phyloP scores from a whole-genome alignment of 1,284 basidiomycete genomes.

The Ustilago tritici region DNA sequence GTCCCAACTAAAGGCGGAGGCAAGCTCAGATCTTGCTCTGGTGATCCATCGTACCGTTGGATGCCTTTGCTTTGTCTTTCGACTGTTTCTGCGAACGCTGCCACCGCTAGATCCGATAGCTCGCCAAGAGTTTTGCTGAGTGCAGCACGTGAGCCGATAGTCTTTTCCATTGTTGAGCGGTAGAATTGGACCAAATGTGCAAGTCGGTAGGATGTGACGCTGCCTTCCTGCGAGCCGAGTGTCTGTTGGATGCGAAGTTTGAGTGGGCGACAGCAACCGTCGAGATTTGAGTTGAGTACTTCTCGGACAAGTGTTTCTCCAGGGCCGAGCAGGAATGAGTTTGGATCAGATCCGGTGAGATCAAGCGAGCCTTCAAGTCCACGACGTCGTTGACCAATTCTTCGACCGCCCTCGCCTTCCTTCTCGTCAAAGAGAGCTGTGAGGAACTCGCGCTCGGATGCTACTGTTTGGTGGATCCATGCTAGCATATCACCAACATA shows the following conservation, averaged over 20 bases:
- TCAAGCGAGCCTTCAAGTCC: slow-evolving; percentile 58
- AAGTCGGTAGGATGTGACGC: slow-evolving; percentile 89
- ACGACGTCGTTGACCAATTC: slow-evolving; percentile 47
- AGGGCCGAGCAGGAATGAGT: slow-evolving; percentile 19
- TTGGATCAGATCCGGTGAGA: slow-evolving; percentile 28
- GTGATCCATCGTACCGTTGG: slow-evolving; percentile 37
- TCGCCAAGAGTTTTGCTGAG: slow-evolving; percentile 83
- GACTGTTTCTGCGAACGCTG: slow-evolving; percentile 56
- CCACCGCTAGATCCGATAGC: slow-evolving; percentile 67
- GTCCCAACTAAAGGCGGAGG: slow-evolving; percentile 51
- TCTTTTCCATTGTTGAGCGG: slow-evolving; percentile 87
- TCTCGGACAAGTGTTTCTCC: slow-evolving; percentile 73
- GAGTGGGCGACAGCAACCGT: slow-evolving; percentile 82
- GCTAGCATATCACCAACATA: slow-evolving; percentile 99
- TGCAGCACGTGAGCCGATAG: slow-evolving; percentile 83
- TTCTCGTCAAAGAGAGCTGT: slow-evolving; percentile 51
- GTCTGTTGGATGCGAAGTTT: slow-evolving; percentile 86
- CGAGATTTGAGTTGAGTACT: slow-evolving; percentile 84
- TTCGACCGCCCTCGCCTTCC: slow-evolving; percentile 71
- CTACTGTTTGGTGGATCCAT: slow-evolving; percentile 96
- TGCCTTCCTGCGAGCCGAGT: slow-evolving; percentile 89
- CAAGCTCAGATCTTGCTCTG: slow-evolving; percentile 34
- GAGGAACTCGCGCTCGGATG: slow-evolving; percentile 84
- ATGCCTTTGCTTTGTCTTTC: slow-evolving; percentile 53
- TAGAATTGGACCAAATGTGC: slow-evolving; percentile 96